Base-by-base conservation (phyloP, 2,329 filamentous ascomycete species). In the Paramyrothecium sp. region DNA sequence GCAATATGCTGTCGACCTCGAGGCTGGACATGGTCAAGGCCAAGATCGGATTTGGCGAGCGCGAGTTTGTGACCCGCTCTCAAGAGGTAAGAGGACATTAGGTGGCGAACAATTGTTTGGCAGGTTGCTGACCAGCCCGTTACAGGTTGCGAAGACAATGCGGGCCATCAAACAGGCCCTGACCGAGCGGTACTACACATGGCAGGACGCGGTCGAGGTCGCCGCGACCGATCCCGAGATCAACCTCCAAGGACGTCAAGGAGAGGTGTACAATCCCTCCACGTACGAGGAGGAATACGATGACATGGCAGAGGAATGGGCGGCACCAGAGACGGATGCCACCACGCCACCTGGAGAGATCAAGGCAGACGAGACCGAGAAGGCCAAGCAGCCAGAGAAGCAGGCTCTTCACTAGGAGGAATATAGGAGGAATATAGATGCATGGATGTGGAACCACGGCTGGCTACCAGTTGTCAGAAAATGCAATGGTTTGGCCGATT, bases 181-280 rank as follows among this genome's bases (percentile, higher is more conserved):
- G 68, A 94, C 91, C 38, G 93, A 97, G 76, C 84, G 94, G 67
- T 95, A 86, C 78, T 94, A 97, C 75, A 84, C 90, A 11, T 98
- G 92, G 89, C 83, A 91, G 68, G 90, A 92, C 69, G 91, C 91
- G 21, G 77, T 85, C 53, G 75, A 82, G 58, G 75, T 90, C 61
- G 90, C 89, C 7, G 79, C 82, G 75, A 69, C 75, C 10, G 90
- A 94, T 69, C 80, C 82, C 5, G 88, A 91, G 71, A 80, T 92
- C 65, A 77, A 90, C 67, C 71, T 90, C 23, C 61, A 69, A 11
- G 79, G 77, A 30, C 76, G 75, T 33, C 65, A 76, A 3, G 79
- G 77, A 3, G 73, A 76, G 41, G 75, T 79, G 8, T 88, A 84
- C 67, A 78, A 66, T n/a, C 82, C 82, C 2, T 64, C 64, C 20